phyloP scores from a whole-genome alignment of 305 asterid species.

The Andrographis paniculata region DNA sequence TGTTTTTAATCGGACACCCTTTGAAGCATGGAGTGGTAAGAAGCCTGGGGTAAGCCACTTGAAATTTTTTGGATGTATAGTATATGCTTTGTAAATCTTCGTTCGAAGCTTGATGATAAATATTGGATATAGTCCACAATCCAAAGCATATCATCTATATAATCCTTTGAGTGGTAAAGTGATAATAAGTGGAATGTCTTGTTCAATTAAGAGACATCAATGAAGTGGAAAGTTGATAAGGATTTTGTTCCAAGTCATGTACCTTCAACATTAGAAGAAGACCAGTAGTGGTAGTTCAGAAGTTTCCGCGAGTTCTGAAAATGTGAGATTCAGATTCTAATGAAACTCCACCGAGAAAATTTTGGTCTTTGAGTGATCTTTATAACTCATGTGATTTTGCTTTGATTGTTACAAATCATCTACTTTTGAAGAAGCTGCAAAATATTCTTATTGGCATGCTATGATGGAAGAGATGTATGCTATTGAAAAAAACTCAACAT shows the following conservation, averaged over 20 bases:
- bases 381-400: no score
- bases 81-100: conserved; percentile 1
- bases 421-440: no score
- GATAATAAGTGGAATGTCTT: background rate
- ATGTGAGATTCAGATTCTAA: background rate
- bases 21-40: background rate
- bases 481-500: background rate
- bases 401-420: no score
- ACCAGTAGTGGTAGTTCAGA: background rate
- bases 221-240: background rate
- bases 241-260: background rate
- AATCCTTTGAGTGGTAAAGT: background rate
- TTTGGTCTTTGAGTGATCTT: background rate
- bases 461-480: no score
- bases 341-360: background rate
- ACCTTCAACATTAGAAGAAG: background rate
- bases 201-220: background rate
- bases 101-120: background rate
- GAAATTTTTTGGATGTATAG: background rate
- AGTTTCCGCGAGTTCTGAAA: background rate
- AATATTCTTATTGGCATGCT: no score
- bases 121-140: background rate
- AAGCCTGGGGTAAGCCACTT: background rate
- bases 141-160: no score
- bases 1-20: background rate